Evolutionary conservation across 768 basidiomycete genomes (phyloP), one percentile per base, ranked within the genome.

Genomic region (Boletus subparvulus): DNA sequence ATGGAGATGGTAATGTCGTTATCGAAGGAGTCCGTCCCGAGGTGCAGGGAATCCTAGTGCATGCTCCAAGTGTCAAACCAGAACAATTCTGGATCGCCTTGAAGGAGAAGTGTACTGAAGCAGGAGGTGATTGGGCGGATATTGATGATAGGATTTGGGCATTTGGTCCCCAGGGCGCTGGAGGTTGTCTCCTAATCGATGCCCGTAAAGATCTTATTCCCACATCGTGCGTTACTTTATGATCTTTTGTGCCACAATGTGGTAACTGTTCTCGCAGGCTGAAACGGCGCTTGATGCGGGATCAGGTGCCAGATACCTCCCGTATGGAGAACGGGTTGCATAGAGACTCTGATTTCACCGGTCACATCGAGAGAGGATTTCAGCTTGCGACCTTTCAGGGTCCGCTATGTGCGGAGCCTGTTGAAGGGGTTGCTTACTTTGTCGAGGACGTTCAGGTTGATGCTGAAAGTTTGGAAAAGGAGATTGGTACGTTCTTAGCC

Each of bases 311-410:
- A 53, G 61, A 74, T 5, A 67, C 69, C 8, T 68, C 63, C 56
- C 42, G 63, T 63, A 16, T 52, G 50, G 78, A 77, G 39, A 65
- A 72, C 33, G 75, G 69, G 53, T 69, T 67, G 14, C 70, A 74
- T 47, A 72, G 72, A 21, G 75, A 63, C 24, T 54, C 50, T 47
- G 84, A 93, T 59, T 91, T 98, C 59, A 88, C 94, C 62, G 84
- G 84, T 52, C 80, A 89, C 60, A 79, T 98, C 32, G 94, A 98
- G 69, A 89, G 88, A 5, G 96, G 95, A 2, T 99, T 99, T 74
- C 95, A 97, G 73, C 81, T 98, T 46, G 95, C 94, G 1, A 89
- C 88, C 2, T 89, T 94, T 69, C 93, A 95, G 72, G 97, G 97
- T 0, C 96, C 97, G 13, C 73, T 99, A 19, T 98, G 97, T 63